These are phyloP conservation scores for Pythium utonaiense DNA, from an alignment of 352 stramenopile species.

Conservation along the genomic window DNA sequence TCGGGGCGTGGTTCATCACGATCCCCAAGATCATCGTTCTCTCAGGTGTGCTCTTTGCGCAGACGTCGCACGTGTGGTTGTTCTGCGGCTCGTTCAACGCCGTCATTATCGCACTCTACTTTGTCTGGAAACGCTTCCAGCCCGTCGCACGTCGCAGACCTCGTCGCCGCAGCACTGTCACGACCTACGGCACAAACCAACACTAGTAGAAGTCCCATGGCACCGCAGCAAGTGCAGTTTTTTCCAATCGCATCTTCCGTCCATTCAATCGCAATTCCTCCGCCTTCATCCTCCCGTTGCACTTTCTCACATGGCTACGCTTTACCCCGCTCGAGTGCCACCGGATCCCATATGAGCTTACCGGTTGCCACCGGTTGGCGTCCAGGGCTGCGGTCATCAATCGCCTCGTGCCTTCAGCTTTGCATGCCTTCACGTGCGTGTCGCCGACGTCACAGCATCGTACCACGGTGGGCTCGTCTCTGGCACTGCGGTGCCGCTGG, in stretches of 20 bases:
- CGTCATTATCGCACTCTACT: constrained; percentile 44
- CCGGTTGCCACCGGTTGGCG: not conserved
- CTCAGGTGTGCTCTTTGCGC: constrained; percentile 62
- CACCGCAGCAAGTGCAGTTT: too few relatives aligned
- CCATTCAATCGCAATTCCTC: not conserved
- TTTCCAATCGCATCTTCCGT: not conserved
- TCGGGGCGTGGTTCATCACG: constrained; percentile 72
- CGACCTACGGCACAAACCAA: constrained; percentile 20
- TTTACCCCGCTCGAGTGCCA: constrained; percentile 15
- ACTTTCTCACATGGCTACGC: constrained; percentile 12
- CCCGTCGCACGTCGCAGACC: constrained; percentile 11
- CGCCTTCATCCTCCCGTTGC: too few relatives aligned
- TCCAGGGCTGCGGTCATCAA: not conserved
- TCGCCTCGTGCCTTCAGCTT: not conserved
- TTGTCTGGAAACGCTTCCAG: constrained; percentile 68
- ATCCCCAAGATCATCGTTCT: constrained; percentile 81
- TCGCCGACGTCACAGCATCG: not conserved
- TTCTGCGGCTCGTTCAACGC: constrained; percentile 74
- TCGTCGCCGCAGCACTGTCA: constrained; percentile 3
- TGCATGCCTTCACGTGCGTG: not conserved
- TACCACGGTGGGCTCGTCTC: constrained; percentile 8
- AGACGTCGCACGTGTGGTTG: constrained; percentile 63
- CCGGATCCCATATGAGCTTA: not conserved
- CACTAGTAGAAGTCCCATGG: constrained; percentile 9
- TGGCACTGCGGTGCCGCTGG: constrained; percentile 20